Base-by-base conservation (phyloP, 202 grass and related monocot genomes). In the Saccharum hybrid region DNA sequence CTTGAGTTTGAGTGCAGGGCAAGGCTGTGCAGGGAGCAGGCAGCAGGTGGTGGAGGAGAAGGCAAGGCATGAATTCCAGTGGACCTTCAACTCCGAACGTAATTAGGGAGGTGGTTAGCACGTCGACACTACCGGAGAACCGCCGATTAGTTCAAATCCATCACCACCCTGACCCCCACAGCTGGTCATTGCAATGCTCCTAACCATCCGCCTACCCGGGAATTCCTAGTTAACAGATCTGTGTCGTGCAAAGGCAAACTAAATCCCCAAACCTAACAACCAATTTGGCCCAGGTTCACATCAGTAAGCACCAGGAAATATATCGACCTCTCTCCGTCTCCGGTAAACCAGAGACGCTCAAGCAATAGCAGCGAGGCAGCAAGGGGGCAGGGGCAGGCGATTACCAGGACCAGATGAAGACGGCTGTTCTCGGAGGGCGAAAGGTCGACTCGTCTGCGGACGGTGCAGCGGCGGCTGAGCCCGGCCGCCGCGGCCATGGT, bases 191-290 rank as follows among this genome's bases (percentile, higher is more conserved):
- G 10, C 73, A 19, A 43, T 9, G 16, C 26, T 15, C 36, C 36
- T 14, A 61, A 66, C 67, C 78, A 22, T 67, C 75, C 69, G 14
- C 62, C 74, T 62, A 56, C 74, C 9, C 33, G 8, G 33, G 68
- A 83, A 83, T 83, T 34, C 42, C 30, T 37, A 71, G 57, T 80
- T 83, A 80, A n/a, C 75, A 90, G 84, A 90, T 90, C 84, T 86
- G 75, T 11, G 28, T 1, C 13, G 33, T 3, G 42, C 48, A 8
- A 51, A 34, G 30, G 14, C 10, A 39, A 51, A 42, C 26, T 66
- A 78, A 78, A 10, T 42, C 38, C 75, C 61, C 83, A 43, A 42
- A 68, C 79, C 83, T 86, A 90, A 79, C 82, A 26, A 63, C 63
- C 80, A 19, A 2, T 63, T 62, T 65, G 72, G 75, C 26, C 39